Percentiles rank a stretch among this genome's conserved stretches.
Evolutionary conservation across 1,284 basidiomycete species (phyloP).

Genomic region (Trametes hirsuta): DNA sequence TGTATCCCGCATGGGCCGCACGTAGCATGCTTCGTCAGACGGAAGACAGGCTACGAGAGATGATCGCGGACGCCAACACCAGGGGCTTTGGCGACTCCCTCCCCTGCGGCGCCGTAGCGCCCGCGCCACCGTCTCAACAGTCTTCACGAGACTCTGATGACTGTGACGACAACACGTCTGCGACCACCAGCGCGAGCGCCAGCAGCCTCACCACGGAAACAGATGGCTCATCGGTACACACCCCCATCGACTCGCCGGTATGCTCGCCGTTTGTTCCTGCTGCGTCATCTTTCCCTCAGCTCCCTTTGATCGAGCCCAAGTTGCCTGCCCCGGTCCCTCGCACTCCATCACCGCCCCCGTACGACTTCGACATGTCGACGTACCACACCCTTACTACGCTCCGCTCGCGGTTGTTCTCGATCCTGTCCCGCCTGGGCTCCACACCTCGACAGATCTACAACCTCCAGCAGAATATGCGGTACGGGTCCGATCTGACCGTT

Average conservation of each 20-base stretch:
- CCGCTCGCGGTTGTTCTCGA: conserved; percentile 43
- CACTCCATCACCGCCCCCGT: conserved; percentile 27
- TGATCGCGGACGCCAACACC: conserved; percentile 47
- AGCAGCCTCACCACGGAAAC: conserved; percentile 46
- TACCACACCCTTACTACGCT: conserved; percentile 44
- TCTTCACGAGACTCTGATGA: conserved; percentile 29
- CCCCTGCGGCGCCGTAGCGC: conserved; percentile 15
- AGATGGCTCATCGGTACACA: conserved; percentile 60
- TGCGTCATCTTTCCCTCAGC: background rate
- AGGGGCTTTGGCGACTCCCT: conserved; percentile 29
- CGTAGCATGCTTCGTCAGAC: conserved; percentile 56
- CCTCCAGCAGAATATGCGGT: conserved; percentile 40
- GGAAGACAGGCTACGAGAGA: conserved; percentile 48
- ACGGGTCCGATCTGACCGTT: conserved; percentile 42
- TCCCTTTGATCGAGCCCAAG: conserved; percentile 5
- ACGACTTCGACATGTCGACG: conserved; percentile 33
- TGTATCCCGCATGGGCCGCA: conserved; percentile 58
- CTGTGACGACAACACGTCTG: conserved; percentile 34
- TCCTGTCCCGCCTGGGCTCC: conserved; percentile 41
- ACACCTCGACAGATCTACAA: conserved; percentile 33
- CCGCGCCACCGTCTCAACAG: conserved; percentile 5
- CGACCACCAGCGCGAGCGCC: conserved; percentile 32
- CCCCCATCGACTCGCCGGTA: conserved; percentile 44
- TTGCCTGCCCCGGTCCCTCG: conserved; percentile 21
- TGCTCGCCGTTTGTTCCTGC: conserved; percentile 22